phyloP scores from a whole-genome alignment of 2,329 filamentous ascomycete species.

The Sporothrix brasiliensis region DNA sequence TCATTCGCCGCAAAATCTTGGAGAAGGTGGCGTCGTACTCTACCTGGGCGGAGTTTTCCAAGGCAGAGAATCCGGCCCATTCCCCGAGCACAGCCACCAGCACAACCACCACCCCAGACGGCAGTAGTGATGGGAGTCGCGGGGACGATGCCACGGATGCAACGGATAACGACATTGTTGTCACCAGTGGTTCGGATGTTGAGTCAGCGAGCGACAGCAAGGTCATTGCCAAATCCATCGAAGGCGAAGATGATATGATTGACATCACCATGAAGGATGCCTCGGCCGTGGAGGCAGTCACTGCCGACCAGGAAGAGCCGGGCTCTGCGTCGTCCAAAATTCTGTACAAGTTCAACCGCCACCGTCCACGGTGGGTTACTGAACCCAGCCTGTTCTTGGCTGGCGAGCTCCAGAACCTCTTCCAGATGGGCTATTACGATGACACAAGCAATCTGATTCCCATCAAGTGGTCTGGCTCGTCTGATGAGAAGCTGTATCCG shows the following conservation, averaged over 20 bases:
- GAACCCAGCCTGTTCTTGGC: conserved; percentile 61
- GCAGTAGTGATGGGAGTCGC: not conserved
- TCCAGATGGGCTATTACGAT: conserved; percentile 71
- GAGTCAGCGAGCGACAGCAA: conserved; percentile 70
- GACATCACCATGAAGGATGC: conserved; percentile 82
- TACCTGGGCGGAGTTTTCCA: conserved; percentile 65
- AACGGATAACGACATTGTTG: conserved; percentile 67
- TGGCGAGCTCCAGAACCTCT: conserved; percentile 68
- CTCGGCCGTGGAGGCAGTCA: conserved; percentile 43
- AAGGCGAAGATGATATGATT: conserved; percentile 87
- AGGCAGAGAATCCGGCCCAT: conserved; percentile 52
- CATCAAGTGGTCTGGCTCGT: conserved; percentile 67
- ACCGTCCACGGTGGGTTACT: conserved; percentile 56
- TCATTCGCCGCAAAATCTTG: conserved; percentile 78
- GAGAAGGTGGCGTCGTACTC: conserved; percentile 76
- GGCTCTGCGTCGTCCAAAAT: conserved; percentile 39
- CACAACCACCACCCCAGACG: conserved; percentile 1
- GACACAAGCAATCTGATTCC: conserved; percentile 64
- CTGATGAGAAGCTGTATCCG: conserved; percentile 62
- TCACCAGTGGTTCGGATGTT: conserved; percentile 64
- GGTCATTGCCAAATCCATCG: conserved; percentile 75
- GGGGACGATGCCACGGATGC: conserved; percentile 25
- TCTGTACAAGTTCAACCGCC: conserved; percentile 54
- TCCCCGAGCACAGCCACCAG: not conserved
- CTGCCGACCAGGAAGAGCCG: conserved; percentile 31